Evolutionary conservation across 2,329 filamentous ascomycete genomes (phyloP).

Genomic region (Gnomoniopsis smithogilvyi): DNA sequence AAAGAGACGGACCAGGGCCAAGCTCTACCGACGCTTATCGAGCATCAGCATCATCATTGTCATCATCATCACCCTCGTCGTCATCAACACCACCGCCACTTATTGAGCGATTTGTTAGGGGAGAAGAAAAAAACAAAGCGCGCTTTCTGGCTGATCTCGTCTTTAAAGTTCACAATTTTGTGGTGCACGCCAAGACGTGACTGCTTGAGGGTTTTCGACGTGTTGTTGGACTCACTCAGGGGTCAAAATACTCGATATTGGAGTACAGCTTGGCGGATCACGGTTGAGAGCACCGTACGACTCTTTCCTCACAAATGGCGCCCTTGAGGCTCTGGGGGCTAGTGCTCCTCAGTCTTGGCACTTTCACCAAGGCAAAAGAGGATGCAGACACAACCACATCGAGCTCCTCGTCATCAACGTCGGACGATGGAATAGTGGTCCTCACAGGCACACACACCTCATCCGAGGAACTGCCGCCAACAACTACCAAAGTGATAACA

Average conservation of each 20-base stretch:
- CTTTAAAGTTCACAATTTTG: too few relatives aligned
- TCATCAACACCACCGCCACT: background rate
- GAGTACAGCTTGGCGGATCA: background rate
- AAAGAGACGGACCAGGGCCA: background rate
- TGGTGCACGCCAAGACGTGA: too few relatives aligned
- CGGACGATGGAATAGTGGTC: constrained; percentile 30
- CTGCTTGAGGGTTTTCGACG: background rate
- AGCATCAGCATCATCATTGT: background rate
- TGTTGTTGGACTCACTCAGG: background rate
- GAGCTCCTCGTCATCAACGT: background rate
- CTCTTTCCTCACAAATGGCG: constrained; percentile 7
- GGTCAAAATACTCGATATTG: background rate
- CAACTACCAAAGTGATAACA: constrained; percentile 43
- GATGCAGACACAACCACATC: background rate
- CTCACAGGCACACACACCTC: constrained; percentile 30
- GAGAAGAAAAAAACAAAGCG: background rate
- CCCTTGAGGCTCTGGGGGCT: constrained; percentile 16
- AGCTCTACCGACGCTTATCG: background rate
- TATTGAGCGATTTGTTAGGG: background rate
- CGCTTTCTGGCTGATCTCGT: background rate
- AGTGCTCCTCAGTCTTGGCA: constrained; percentile 11
- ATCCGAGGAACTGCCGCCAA: constrained; percentile 34
- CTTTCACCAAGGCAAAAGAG: constrained; percentile 4
- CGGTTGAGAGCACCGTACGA: background rate
- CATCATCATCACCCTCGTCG: background rate